A percentile compares a stretch with the other conserved stretches of the same genome.
phyloP scores from a whole-genome alignment of 441 rosid species.

The Gossypium schwendimanii region DNA sequence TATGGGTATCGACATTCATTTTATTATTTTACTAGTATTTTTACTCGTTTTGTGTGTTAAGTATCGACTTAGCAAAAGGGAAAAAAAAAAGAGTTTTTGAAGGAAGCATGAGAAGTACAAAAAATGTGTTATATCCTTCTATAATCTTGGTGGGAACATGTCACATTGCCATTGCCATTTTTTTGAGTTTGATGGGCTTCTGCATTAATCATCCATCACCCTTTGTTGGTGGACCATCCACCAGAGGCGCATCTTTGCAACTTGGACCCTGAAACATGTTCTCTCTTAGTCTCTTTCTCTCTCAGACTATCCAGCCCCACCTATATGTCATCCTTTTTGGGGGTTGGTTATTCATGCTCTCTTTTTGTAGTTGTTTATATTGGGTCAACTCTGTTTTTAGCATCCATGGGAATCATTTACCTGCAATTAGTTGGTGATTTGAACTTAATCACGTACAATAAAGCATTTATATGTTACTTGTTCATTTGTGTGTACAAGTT shows the following conservation, averaged over 20 bases:
- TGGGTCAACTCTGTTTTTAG: neutral
- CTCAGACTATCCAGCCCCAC: neutral
- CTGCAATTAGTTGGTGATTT: neutral
- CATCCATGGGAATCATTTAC: neutral
- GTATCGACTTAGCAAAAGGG: too few relatives aligned
- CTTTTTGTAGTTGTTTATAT: too few relatives aligned
- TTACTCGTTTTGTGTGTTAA: too few relatives aligned
- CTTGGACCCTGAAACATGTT: slow-evolving; percentile 5
- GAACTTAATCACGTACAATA: neutral
- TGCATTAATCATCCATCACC: slow-evolving; percentile 1
- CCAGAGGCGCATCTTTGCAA: slow-evolving; percentile 4
- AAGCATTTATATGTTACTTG: neutral
- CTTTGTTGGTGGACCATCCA: slow-evolving; percentile 16
- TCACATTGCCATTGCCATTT: slow-evolving; percentile 17
- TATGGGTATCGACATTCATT: too few relatives aligned
- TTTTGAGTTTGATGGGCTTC: neutral
- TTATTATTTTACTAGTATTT: too few relatives aligned
- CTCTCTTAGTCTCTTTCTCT: neutral
- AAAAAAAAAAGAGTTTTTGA: too few relatives aligned
- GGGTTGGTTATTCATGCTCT: too few relatives aligned
- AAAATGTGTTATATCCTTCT: too few relatives aligned
- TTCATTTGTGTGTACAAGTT: neutral
- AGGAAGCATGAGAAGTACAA: too few relatives aligned
- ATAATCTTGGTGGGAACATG: slow-evolving; percentile 15
- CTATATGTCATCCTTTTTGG: slow-evolving; percentile 1